Percentiles rank a stretch among this genome's conserved stretches.
phyloP scores from a whole-genome alignment of 148 eudicot genomes.

The Agrostemma githago region DNA sequence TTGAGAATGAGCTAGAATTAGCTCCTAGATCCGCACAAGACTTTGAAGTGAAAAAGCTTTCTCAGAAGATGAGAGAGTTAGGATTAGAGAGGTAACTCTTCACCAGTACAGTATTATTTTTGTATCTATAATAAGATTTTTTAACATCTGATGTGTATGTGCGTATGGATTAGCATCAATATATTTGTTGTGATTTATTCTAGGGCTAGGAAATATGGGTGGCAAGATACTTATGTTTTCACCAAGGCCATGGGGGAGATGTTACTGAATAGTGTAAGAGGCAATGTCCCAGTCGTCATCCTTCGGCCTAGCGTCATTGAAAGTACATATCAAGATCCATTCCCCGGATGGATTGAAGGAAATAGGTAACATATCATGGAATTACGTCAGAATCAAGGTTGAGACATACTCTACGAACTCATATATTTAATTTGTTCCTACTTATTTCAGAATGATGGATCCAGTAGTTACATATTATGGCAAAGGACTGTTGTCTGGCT shows the following conservation, averaged over 20 bases:
- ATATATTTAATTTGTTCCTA: neutral
- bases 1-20: conserved; percentile 67
- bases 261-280: conserved; percentile 69
- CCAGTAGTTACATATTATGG: conserved; percentile 85
- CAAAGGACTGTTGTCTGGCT: conserved; percentile 88
- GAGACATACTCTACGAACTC: neutral
- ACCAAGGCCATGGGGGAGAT: conserved; percentile 99
- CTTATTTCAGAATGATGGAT: conserved; percentile 83
- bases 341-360: conserved; percentile 99
- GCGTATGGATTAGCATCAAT: neutral
- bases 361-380: conserved; percentile 49
- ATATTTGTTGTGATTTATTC: neutral
- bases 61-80: conserved; percentile 68
- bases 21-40: conserved; percentile 48
- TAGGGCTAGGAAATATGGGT: conserved; percentile 85
- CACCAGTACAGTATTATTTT: neutral
- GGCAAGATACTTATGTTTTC: conserved; percentile 98
- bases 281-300: conserved; percentile 80
- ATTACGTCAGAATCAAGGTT: neutral
- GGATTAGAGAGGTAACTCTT: conserved; percentile 66
- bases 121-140: neutral
- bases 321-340: conserved; percentile 87
- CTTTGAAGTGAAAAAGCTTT: conserved; percentile 34
- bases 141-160: neutral
- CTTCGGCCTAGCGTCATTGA: conserved; percentile 94